Evolutionary conservation across 148 eudicot genomes (phyloP).

Genomic region (Pharnaceum exiguum): DNA sequence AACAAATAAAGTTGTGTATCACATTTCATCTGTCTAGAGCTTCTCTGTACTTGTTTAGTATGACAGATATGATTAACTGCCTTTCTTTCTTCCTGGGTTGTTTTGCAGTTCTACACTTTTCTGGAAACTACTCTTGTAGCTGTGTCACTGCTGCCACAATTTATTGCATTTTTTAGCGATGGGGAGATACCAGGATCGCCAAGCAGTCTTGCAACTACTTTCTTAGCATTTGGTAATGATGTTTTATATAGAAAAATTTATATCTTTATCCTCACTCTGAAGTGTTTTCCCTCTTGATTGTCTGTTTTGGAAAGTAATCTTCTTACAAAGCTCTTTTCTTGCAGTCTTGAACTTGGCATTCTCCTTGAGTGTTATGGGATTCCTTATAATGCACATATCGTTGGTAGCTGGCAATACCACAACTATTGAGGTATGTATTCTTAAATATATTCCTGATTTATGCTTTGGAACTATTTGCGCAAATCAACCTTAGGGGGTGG

Average conservation of each 20-base stretch:
- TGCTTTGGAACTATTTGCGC: no score
- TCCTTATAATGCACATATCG: conserved; percentile 94
- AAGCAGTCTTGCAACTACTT: conserved; percentile 86
- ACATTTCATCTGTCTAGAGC: no score
- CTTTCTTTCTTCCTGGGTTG: background rate
- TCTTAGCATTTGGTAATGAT: conserved; percentile 93
- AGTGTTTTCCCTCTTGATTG: background rate
- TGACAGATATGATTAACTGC: background rate
- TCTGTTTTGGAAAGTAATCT: conserved; percentile 4
- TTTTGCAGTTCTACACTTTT: conserved; percentile 88
- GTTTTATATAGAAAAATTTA: background rate
- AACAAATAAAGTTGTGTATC: no score
- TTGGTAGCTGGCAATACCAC: conserved; percentile 82
- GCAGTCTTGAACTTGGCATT: conserved; percentile 93
- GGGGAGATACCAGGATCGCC: conserved; percentile 91
- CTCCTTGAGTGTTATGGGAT: conserved; percentile 88
- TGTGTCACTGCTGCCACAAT: conserved; percentile 68
- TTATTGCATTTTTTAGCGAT: conserved; percentile 87
- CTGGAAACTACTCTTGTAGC: conserved; percentile 84
- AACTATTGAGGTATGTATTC: conserved; percentile 82
- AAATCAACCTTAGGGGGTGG: no score
- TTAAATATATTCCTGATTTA: no score
- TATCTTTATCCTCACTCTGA: background rate
- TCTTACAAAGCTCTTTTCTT: conserved; percentile 11
- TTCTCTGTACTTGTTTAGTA: background rate